A percentile compares a stretch with the other conserved stretches of the same genome.
Evolutionary conservation across 352 stramenopile species (phyloP).

Genomic region (Globisporangium abappressorium): DNA sequence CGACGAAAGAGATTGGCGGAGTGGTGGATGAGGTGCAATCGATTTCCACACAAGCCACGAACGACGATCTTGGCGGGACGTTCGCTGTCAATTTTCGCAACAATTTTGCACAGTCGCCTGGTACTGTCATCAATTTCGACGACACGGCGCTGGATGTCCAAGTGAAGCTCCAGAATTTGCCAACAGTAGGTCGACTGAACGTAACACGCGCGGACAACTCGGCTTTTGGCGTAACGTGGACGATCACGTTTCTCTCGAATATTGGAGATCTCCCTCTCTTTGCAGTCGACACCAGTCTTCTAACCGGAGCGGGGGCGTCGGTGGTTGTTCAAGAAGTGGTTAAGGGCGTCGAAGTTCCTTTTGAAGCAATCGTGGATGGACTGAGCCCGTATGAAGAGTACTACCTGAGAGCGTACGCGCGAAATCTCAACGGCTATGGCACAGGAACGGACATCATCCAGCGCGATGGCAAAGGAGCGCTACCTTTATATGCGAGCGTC

Average conservation of each 20-base stretch:
- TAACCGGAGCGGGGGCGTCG: constrained; percentile 42
- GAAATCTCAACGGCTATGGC: constrained; percentile 70
- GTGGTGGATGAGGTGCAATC: constrained; percentile 65
- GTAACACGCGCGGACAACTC: constrained; percentile 45
- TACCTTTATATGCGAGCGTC: constrained; percentile 43
- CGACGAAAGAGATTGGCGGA: constrained; percentile 50
- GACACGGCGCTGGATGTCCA: constrained; percentile 70
- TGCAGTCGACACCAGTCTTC: constrained; percentile 26
- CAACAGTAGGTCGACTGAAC: constrained; percentile 60
- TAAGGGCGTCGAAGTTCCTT: constrained; percentile 57
- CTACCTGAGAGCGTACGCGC: constrained; percentile 60
- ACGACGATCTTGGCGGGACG: constrained; percentile 46
- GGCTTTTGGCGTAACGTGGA: constrained; percentile 58
- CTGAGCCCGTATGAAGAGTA: constrained; percentile 44
- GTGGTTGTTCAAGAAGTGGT: constrained; percentile 50
- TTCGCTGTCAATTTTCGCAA: constrained; percentile 72
- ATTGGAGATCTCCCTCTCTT: constrained; percentile 61
- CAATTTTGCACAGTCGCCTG: constrained; percentile 30
- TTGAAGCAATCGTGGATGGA: constrained; percentile 60
- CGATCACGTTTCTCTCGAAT: constrained; percentile 69
- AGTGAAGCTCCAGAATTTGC: constrained; percentile 66
- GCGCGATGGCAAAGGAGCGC: constrained; percentile 45
- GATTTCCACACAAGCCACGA: constrained; percentile 37
- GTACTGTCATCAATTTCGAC: constrained; percentile 61
- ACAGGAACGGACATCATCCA: constrained; percentile 58